These are phyloP conservation scores for Labyrinthula sp. DNA, from an alignment of 352 stramenopile species.

Conservation along the genomic window DNA sequence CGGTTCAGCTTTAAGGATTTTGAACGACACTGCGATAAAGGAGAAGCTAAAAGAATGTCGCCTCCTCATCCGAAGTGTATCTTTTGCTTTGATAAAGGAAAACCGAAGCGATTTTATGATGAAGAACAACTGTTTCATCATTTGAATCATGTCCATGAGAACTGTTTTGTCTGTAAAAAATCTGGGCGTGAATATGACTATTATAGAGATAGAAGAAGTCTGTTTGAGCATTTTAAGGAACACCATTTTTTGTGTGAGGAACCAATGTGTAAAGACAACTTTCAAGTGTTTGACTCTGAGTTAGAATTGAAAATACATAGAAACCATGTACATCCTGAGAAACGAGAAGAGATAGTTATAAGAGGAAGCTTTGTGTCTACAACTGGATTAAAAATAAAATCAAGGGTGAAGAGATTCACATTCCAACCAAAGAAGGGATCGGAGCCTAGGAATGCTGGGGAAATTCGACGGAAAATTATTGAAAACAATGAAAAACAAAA, in stretches of 20 bases:
- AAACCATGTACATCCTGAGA: slow-evolving; percentile 13
- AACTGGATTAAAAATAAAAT: too few relatives aligned
- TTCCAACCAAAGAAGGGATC: too few relatives aligned
- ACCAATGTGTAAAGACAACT: slow-evolving; percentile 16
- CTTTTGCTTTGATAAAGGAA: slow-evolving; percentile 31
- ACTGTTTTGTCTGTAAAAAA: slow-evolving; percentile 31
- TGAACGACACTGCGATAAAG: slow-evolving; percentile 27
- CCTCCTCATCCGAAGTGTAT: slow-evolving; percentile 32
- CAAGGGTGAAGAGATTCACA: too few relatives aligned
- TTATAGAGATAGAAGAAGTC: slow-evolving; percentile 19
- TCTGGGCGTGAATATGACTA: slow-evolving; percentile 15
- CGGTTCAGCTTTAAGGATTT: slow-evolving; percentile 28
- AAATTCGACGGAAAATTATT: too few relatives aligned
- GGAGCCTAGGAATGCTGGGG: too few relatives aligned
- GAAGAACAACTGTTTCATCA: slow-evolving; percentile 32
- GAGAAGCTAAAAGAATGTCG: slow-evolving; percentile 22
- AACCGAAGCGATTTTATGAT: slow-evolving; percentile 33
- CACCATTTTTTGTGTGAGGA: slow-evolving; percentile 24
- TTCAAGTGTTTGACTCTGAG: slow-evolving; percentile 20
- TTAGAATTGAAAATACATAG: slow-evolving; percentile 18
- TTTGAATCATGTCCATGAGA: slow-evolving; percentile 33
- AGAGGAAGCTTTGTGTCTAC: too few relatives aligned
- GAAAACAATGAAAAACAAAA: too few relatives aligned
- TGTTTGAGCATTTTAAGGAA: slow-evolving; percentile 26
- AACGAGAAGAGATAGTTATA: slow-evolving; percentile 19